phyloP scores from a whole-genome alignment of 148 eudicot genomes.

The Euryodendron excelsum region DNA sequence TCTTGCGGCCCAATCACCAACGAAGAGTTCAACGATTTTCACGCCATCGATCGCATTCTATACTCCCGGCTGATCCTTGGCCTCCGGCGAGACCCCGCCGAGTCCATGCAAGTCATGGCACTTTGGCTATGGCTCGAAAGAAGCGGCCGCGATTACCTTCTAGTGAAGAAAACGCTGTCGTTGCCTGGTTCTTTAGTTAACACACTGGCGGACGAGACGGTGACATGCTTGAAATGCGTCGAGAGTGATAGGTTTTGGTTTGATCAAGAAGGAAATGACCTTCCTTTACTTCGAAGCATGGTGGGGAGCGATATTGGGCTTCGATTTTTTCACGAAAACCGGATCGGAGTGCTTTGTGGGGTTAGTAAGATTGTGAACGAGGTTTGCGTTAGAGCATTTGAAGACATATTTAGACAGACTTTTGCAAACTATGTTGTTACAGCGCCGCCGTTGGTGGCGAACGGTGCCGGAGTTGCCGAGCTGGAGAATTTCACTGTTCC shows the following conservation, averaged over 20 bases:
- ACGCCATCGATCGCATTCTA: constrained; percentile 16
- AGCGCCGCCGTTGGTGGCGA: too few relatives aligned
- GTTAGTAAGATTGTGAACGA: constrained; percentile 16
- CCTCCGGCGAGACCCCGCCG: constrained; percentile 10
- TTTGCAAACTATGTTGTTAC: neutral
- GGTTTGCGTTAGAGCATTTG: constrained; percentile 26
- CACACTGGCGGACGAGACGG: constrained; percentile 10
- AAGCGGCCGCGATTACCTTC: neutral
- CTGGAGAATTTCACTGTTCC: neutral
- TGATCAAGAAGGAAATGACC: neutral
- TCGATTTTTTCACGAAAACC: constrained; percentile 14
- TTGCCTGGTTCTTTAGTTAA: neutral
- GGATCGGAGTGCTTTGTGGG: constrained; percentile 9
- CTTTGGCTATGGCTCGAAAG: constrained; percentile 33
- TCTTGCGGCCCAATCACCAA: neutral
- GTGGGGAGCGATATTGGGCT: neutral
- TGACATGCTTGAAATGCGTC: constrained; percentile 12
- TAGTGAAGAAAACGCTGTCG: neutral
- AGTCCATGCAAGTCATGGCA: constrained; percentile 30
- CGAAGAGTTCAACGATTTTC: constrained; percentile 20
- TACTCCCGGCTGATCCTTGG: constrained; percentile 3
- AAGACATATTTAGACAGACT: constrained; percentile 12
- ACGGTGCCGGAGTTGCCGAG: too few relatives aligned
- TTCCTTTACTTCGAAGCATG: constrained; percentile 10
- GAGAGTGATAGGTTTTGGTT: neutral